Conservation (phyloP, 345 rosid genomes). For the Schrenkiella parvula region DNA sequence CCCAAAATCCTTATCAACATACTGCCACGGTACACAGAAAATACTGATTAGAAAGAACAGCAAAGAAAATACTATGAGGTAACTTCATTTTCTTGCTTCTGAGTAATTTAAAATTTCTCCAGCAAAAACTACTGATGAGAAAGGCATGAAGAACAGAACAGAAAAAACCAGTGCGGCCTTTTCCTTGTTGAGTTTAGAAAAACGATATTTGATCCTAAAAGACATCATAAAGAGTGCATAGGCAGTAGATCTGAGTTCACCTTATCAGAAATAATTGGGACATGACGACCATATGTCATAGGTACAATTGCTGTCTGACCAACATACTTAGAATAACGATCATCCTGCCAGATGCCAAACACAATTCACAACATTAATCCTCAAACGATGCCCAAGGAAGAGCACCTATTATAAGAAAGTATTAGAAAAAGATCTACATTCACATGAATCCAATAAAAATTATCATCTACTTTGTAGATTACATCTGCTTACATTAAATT, state of each 20-base stretch:
- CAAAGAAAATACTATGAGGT: neutral
- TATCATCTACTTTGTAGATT: neutral
- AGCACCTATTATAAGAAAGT: neutral
- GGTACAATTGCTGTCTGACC: conserved; percentile 94
- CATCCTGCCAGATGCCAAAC: conserved; percentile 56
- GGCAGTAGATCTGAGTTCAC: conserved; percentile 38
- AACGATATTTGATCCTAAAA: neutral
- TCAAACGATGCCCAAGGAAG: neutral
- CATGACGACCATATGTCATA: conserved; percentile 97
- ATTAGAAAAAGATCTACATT: neutral
- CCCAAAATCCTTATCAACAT: conserved; percentile 97
- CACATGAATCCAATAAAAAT: neutral
- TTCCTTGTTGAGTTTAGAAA: conserved; percentile 9
- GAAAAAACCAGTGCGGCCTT: neutral
- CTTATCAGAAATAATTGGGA: conserved; percentile 86
- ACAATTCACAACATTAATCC: conserved; percentile 10
- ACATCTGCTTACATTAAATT: neutral
- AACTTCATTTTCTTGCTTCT: conserved; percentile 2
- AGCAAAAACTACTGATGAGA: neutral
- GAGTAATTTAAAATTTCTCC: conserved; percentile 3
- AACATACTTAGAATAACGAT: conserved; percentile 75
- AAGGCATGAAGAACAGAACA: neutral
- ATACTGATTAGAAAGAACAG: conserved; percentile 13
- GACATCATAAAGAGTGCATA: neutral
- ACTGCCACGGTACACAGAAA: conserved; percentile 45